Base-by-base conservation (phyloP, 352 stramenopile genomes). In the Globisporangium abappressorium region DNA sequence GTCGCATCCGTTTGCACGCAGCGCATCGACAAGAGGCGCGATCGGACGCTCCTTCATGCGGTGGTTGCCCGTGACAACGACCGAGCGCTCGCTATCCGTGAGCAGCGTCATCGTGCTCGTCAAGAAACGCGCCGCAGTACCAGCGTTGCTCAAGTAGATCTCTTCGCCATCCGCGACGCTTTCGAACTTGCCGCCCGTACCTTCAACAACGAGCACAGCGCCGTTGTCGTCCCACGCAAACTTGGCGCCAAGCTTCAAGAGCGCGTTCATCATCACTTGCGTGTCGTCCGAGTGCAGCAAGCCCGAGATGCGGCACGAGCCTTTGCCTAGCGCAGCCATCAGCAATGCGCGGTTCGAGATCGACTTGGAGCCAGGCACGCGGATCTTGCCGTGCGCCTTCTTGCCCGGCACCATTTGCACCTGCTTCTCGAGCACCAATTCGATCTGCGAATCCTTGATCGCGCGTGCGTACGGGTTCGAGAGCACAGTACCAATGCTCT, bases 41-140 rank as follows among this genome's bases (percentile, higher is more conserved):
- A 99, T 99, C 26, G 97, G 97, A 28, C 96, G 91, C 76, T 99
- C 97, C 64, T 98, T 93, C 97, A 99, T 99, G 60, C 97, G 86
- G 9, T 87, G 79, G 61, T 98, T 98, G 56, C 97, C 97, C 43
- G 98, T 98, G 55, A 99, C 85, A 5, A 92, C 65, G 24, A 94
- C 77, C 14, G 74, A 65, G 9, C 77, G 74, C 22, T 79, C 74
- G 33, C 76, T 62, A 24, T 73, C 74, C 24, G 77, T 76, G 5
- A 88, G 71, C 36, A 94, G 75, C 9, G 87, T 93, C 77, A 93
- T 89, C 4, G 96, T 94, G 56, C 91, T 98, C 33, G 96, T 97
- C 56, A 99, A 82, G 64, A 98, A 98, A 55, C 97, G 84, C 74
- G 98, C 98, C 24, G 95, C 96, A 5, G 96, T 99, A 54, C 94